Base-by-base conservation (phyloP, 139 green algal species). In the Chlamydomonas sphaeroides region DNA sequence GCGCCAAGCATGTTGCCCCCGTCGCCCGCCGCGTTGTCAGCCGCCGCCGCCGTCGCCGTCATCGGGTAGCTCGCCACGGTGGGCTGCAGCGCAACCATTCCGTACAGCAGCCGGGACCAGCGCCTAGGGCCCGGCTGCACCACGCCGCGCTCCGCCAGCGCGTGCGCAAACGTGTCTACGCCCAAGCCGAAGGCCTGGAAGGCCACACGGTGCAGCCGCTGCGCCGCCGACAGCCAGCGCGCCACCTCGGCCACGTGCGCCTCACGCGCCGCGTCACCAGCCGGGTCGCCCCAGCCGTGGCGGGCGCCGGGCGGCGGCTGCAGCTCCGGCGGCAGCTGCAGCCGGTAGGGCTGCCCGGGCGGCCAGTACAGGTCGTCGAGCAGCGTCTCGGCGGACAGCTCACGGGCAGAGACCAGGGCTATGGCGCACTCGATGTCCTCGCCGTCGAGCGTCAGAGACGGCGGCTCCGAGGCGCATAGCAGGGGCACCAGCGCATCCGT, bases 321-420 rank as follows among this genome's bases (percentile, higher is more conserved):
- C 66, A 72, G 66, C 23, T 2, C 21, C 38, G 23, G 14, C 66
- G 66, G 66, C 66, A 72, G 66, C 23, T 56, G 39, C 38, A 72
- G 23, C 21, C 38, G 38, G 28, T 2, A 11, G 23, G 11, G 11
- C 4, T 4, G 6, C 3, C 39, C 66, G 8, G 66, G 21, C 25
- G 66, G 66, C 66, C 38, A 56, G 66, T 57, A 72, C 66, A 72
- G 39, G 66, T 72, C 66, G 38, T 56, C 66, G 10, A 57, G 21
- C 17, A 72, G 66, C 17, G 23, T 5, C 39, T 1, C 38, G 15
- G 17, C 25, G 39, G 28, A 57, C 25, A 36, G 5, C 5, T 21
- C 66, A 20, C 14, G 23, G 28, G 66, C 4, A 18, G 38, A 57
- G 39, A 18, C 66, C 53, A 62, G 20, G 53, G 53, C 53, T n/a